Evolutionary conservation across 768 basidiomycete species (phyloP).

Genomic region (Pleurotus pulmonarius): DNA sequence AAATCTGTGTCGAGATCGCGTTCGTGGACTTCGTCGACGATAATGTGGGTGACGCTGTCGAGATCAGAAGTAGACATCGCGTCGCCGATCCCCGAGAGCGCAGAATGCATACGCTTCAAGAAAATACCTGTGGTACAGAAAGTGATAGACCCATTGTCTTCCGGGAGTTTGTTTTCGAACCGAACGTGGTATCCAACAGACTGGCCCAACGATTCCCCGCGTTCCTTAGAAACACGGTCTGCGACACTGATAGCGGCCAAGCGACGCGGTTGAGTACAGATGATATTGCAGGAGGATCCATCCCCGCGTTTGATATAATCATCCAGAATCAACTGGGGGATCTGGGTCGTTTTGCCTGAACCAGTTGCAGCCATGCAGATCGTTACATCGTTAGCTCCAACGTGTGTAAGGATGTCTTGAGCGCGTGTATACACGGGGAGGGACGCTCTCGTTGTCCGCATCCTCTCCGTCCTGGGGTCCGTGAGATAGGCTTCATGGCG

Average conservation of each 20-base stretch:
- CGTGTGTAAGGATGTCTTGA: constrained; percentile 61
- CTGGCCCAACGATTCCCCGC: constrained; percentile 66
- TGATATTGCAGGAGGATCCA: constrained; percentile 82
- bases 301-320: constrained; percentile 73
- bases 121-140: constrained; percentile 95
- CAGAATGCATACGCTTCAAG: constrained; percentile 78
- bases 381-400: constrained; percentile 77
- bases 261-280: constrained; percentile 92
- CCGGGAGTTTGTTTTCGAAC: constrained; percentile 78
- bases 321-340: constrained; percentile 90
- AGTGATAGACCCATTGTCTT: constrained; percentile 79
- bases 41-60: constrained; percentile 82
- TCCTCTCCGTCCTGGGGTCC: constrained; percentile 56
- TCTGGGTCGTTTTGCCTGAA: constrained; percentile 92
- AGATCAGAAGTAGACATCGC: constrained; percentile 38
- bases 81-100: constrained; percentile 35
- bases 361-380: constrained; percentile 89
- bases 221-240: constrained; percentile 85
- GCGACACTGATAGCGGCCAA: constrained; percentile 92
- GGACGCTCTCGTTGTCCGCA: constrained; percentile 62
- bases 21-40: constrained; percentile 97
- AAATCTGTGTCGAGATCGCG: constrained; percentile 92
- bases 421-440: constrained; percentile 77
- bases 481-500: constrained; percentile 55
- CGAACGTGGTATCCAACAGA: constrained; percentile 91